These are phyloP conservation scores for Rhynchosporium agropyri DNA, from an alignment of 2,329 filamentous ascomycete genomes.

Conservation along the genomic window DNA sequence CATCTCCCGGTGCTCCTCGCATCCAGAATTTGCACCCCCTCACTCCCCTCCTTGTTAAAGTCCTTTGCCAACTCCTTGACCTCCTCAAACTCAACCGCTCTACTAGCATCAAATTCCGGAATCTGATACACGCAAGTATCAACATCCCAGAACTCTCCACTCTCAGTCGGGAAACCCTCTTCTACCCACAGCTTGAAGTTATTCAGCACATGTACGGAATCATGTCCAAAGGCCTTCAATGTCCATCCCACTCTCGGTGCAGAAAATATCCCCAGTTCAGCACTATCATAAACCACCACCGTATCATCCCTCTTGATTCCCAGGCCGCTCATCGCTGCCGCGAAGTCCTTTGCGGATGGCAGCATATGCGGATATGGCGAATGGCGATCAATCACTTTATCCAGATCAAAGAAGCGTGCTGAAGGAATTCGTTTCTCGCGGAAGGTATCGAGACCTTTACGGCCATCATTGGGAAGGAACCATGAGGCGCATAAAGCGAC, in stretches of 20 bases:
- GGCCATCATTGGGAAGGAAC: slow-evolving; percentile 92
- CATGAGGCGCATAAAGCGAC: slow-evolving; percentile 91
- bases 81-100: slow-evolving; percentile 80
- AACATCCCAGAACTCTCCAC: slow-evolving; percentile 70
- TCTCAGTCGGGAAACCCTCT: slow-evolving; percentile 78
- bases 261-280: slow-evolving; percentile 90
- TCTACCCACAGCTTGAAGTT: slow-evolving; percentile 96
- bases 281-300: slow-evolving; percentile 91
- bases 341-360: slow-evolving; percentile 77
- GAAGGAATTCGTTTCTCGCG: slow-evolving; percentile 81
- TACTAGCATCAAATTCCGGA: slow-evolving; percentile 57
- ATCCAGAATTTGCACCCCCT: slow-evolving; percentile 87
- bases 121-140: slow-evolving; percentile 68
- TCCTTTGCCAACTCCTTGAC: slow-evolving; percentile 77
- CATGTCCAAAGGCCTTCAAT: slow-evolving; percentile 84
- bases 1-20: slow-evolving; percentile 80
- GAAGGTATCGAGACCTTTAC: slow-evolving; percentile 80
- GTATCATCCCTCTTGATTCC: slow-evolving; percentile 87
- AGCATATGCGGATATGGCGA: slow-evolving; percentile 98
- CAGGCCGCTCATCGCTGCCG: slow-evolving; percentile 82
- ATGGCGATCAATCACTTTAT: slow-evolving; percentile 83
- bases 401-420: slow-evolving; percentile 94
- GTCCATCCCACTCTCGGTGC: slow-evolving; percentile 96
- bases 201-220: slow-evolving; percentile 85
- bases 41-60: slow-evolving; percentile 77